phyloP scores from a whole-genome alignment of 2,329 filamentous ascomycete species.

The Ophiocordyceps camponoti-leonardi region DNA sequence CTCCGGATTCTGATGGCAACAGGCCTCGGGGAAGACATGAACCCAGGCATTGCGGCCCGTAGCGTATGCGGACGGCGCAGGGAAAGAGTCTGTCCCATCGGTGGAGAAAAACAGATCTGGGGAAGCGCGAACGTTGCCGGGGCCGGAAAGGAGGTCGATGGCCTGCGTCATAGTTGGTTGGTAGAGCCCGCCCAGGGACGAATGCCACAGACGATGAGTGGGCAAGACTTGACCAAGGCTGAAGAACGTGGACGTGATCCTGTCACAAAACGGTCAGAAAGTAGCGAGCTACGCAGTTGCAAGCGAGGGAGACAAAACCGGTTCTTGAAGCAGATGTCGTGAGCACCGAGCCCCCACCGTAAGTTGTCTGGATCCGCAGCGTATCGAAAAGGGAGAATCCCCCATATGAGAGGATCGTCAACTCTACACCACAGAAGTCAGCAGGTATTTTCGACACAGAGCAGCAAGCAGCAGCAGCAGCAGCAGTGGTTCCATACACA shows the following conservation, averaged over 20 bases:
- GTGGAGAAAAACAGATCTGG: conserved; percentile 41
- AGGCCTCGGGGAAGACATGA: conserved; percentile 91
- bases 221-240: conserved; percentile 77
- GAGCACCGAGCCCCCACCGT: conserved; percentile 79
- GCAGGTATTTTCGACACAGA: background rate
- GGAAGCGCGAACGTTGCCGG: conserved; percentile 29
- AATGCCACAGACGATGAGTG: conserved; percentile 68
- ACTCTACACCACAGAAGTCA: conserved; percentile 36
- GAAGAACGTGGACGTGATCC: conserved; percentile 64
- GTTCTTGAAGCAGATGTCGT: conserved; percentile 89
- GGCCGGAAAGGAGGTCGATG: conserved; percentile 59
- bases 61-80: conserved; percentile 54
- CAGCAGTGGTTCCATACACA: conserved; percentile 13
- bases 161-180: conserved; percentile 80
- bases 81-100: conserved; percentile 45
- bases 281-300: background rate
- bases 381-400: conserved; percentile 62
- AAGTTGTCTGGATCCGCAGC: conserved; percentile 55
- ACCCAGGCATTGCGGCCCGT: conserved; percentile 66
- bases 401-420: conserved; percentile 92
- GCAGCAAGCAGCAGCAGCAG: background rate
- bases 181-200: conserved; percentile 65
- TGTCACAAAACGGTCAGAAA: conserved; percentile 16
- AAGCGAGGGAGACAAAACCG: conserved; percentile 32
- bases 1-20: conserved; percentile 71